phyloP scores from a whole-genome alignment of 257 asterid species.

The Echium plantagineum region DNA sequence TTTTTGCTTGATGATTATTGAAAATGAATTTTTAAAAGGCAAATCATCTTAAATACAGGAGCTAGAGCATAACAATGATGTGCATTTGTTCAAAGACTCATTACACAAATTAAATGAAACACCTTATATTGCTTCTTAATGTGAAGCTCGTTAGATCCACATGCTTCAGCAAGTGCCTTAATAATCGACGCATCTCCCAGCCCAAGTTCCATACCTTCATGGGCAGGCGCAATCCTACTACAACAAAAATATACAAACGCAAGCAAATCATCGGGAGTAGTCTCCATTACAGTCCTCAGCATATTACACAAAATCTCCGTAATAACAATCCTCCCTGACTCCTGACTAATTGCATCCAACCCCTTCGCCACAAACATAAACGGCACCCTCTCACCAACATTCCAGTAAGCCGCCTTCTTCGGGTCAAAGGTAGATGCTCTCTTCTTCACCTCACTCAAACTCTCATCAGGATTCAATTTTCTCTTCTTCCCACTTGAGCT shows the following conservation, averaged over 20 bases:
- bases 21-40: too few relatives aligned
- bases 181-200: slow-evolving; percentile 75
- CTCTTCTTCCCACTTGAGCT: slow-evolving; percentile 27
- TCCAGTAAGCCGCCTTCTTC: slow-evolving; percentile 78
- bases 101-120: neutral
- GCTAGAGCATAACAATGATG: neutral
- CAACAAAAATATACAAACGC: slow-evolving; percentile 68
- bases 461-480: slow-evolving; percentile 46
- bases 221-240: slow-evolving; percentile 71
- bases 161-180: slow-evolving; percentile 90
- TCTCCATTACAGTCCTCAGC: slow-evolving; percentile 84
- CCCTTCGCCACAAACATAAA: slow-evolving; percentile 85
- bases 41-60: neutral
- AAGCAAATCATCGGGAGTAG: slow-evolving; percentile 68
- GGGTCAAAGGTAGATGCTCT: slow-evolving; percentile 52
- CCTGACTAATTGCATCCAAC: slow-evolving; percentile 63
- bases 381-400: slow-evolving; percentile 65
- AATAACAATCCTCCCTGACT: slow-evolving; percentile 68
- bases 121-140: slow-evolving; percentile 76
- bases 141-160: slow-evolving; percentile 72
- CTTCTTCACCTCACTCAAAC: slow-evolving; percentile 58
- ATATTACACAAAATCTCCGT: slow-evolving; percentile 80
- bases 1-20: too few relatives aligned
- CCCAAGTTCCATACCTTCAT: slow-evolving; percentile 93
- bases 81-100: neutral